Evolutionary conservation across 768 basidiomycete genomes (phyloP).

Genomic region (Neoboletus brunneissimus): DNA sequence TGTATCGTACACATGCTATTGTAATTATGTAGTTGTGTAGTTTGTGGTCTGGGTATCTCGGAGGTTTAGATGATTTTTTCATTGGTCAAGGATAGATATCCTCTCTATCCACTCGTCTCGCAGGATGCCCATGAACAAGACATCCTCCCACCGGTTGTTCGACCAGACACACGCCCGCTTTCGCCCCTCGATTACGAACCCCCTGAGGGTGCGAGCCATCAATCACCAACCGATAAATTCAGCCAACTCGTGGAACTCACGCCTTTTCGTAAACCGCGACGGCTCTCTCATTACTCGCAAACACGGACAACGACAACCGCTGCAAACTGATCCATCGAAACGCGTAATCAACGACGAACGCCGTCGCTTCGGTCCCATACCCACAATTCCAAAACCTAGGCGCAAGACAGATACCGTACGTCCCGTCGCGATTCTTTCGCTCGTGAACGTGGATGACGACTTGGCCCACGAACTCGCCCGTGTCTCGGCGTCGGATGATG

Average conservation of each 20-base stretch:
- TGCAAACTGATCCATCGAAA: slow-evolving; percentile 41
- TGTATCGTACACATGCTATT: slow-evolving; percentile 9
- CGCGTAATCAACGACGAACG: slow-evolving; percentile 40
- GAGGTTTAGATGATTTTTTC: neutral
- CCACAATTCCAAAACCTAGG: slow-evolving; percentile 38
- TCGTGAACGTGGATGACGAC: slow-evolving; percentile 26
- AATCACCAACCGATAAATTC: neutral
- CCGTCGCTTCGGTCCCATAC: slow-evolving; percentile 41
- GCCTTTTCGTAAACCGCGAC: slow-evolving; percentile 40
- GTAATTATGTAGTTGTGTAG: slow-evolving; percentile 8
- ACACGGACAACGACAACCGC: slow-evolving; percentile 40
- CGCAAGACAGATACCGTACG: slow-evolving; percentile 31
- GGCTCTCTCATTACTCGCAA: slow-evolving; percentile 39
- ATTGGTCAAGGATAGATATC: slow-evolving; percentile 22
- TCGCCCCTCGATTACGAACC: slow-evolving; percentile 40
- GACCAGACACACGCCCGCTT: slow-evolving; percentile 37
- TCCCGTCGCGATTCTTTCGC: slow-evolving; percentile 31
- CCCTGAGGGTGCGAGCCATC: slow-evolving; percentile 22
- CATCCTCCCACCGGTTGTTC: slow-evolving; percentile 38
- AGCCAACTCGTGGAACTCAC: slow-evolving; percentile 29
- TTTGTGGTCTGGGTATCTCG: slow-evolving; percentile 6
- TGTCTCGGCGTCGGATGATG: slow-evolving; percentile 29
- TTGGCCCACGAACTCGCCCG: slow-evolving; percentile 34
- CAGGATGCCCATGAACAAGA: slow-evolving; percentile 38
- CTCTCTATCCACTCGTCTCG: slow-evolving; percentile 38